Evolutionary conservation across 208 protist species (phyloP).

Genomic region (Trypanosoma boissoni): DNA sequence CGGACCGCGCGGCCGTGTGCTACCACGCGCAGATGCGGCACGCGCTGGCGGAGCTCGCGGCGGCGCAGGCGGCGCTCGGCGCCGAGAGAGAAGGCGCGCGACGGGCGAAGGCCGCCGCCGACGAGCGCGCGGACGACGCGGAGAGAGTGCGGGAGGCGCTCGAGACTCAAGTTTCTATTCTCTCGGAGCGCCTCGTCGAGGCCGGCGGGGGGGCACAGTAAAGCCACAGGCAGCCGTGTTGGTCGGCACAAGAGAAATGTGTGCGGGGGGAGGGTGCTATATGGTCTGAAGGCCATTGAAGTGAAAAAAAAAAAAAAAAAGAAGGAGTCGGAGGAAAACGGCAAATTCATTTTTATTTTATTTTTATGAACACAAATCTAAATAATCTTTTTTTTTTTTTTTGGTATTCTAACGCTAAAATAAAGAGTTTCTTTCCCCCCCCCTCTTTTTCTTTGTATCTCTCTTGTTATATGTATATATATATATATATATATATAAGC

Average conservation of each 20-base stretch:
- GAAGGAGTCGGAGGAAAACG: too few relatives aligned
- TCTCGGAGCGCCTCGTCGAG: slow-evolving; percentile 62
- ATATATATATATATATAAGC: slow-evolving; percentile 4
- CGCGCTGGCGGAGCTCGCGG: slow-evolving; percentile 52
- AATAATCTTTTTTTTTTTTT: neutral
- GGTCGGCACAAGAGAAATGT: neutral
- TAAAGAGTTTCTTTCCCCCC: slow-evolving; percentile 15
- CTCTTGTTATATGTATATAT: neutral
- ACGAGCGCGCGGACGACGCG: slow-evolving; percentile 38
- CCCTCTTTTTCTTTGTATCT: slow-evolving; percentile 10
- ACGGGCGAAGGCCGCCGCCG: slow-evolving; percentile 34
- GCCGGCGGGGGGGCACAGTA: neutral
- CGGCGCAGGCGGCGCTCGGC: slow-evolving; percentile 43
- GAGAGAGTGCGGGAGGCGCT: slow-evolving; percentile 49
- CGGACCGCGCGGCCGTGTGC: slow-evolving; percentile 60
- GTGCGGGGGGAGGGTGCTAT: neutral
- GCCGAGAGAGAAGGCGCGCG: slow-evolving; percentile 30
- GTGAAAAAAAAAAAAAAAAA: too few relatives aligned
- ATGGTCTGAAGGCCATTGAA: too few relatives aligned
- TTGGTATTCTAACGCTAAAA: neutral
- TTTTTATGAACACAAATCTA: neutral
- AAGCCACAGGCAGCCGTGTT: neutral
- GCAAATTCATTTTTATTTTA: too few relatives aligned
- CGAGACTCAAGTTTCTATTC: slow-evolving; percentile 62
- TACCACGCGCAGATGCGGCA: slow-evolving; percentile 75